Evolutionary conservation across 768 basidiomycete species (phyloP), one percentile per base, ranked within the genome.

Genomic region (Sarcomyxa edulis): DNA sequence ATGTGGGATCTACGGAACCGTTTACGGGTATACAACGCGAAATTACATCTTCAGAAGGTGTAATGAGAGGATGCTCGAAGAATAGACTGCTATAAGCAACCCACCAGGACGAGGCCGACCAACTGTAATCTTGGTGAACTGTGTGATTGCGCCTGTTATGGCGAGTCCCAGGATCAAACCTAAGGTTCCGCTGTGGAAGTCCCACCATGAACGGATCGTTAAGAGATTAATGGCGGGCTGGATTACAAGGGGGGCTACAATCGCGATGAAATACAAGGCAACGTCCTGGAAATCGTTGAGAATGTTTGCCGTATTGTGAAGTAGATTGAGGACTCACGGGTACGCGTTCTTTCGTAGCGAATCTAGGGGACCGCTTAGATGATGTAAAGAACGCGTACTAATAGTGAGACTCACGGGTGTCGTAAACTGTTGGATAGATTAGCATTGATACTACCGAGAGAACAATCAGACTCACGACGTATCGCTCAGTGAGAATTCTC

Each of bases 81-180:
- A 39, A 26, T 16, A 28, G 39, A 20, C 15, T 18, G 21, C 29
- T 9, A 20, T 34, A 19, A 18, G 27, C 12, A 6, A 49, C 46
- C 22, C 45, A 81, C 88, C 90, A 45, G 92, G 93, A 11, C 93
- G 77, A 7, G 93, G 92, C 10, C 93, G 78, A 16, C 93, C 93
- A 30, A 94, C 93, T 1, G 83, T 84, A 28, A 90, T 64, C 60
- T 97, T 98, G 37, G 76, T 70, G 42, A 92, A 69, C 53, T 95
- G 86, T 1, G 95, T 96, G 37, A 94, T 62, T 15, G 81, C 58
- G 9, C 89, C 93, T 5, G 93, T 81, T 25, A 93, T 64, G 7
- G 80, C 66, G 35, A 88, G 68, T n/a, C 78, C 71, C 31, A 93
- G 76, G 36, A 87, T 66, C 41, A 91, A 59, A 51, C 71, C 66